A percentile compares a stretch with the other conserved stretches of the same genome.
These are phyloP conservation scores for Salicornia ramosissima DNA, from an alignment of 148 eudicot species.

Conservation along the genomic window DNA sequence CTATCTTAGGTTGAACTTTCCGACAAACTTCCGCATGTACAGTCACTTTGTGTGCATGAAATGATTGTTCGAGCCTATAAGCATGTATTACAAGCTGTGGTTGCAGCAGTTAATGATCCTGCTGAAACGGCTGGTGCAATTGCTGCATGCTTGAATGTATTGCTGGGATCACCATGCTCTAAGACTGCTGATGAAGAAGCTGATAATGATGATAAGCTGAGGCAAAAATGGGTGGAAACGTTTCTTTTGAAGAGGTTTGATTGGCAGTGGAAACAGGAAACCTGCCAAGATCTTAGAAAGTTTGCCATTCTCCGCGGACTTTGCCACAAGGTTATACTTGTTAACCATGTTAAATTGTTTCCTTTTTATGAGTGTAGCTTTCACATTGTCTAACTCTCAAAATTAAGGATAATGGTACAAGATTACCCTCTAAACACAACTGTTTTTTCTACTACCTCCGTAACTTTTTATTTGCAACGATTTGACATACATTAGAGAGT, in stretches of 20 bases:
- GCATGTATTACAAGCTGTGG: conserved; percentile 75
- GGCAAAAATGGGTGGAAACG: conserved; percentile 76
- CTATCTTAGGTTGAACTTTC: conserved; percentile 78
- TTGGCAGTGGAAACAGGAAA: conserved; percentile 72
- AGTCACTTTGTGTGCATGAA: conserved; percentile 82
- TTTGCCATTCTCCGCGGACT: conserved; percentile 93
- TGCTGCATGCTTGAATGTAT: conserved; percentile 80
- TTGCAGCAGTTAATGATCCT: conserved; percentile 55
- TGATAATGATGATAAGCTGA: conserved; percentile 47
- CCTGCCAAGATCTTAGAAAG: conserved; percentile 55
- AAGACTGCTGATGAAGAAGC: conserved; percentile 41
- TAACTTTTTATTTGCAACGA: too few relatives aligned
- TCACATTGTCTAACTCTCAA: background rate
- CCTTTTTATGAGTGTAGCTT: too few relatives aligned
- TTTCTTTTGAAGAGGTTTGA: conserved; percentile 78
- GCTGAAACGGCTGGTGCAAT: conserved; percentile 55
- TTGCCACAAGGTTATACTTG: conserved; percentile 68
- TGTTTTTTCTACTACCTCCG: too few relatives aligned
- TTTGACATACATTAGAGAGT: too few relatives aligned
- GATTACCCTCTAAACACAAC: background rate
- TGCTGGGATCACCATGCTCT: conserved; percentile 58
- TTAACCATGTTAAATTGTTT: background rate
- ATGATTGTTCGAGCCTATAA: conserved; percentile 94
- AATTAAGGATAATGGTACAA: background rate
- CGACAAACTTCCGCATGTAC: conserved; percentile 94